phyloP scores from a whole-genome alignment of 805 yeast genomes.

The Schwanniomyces occidentalis region DNA sequence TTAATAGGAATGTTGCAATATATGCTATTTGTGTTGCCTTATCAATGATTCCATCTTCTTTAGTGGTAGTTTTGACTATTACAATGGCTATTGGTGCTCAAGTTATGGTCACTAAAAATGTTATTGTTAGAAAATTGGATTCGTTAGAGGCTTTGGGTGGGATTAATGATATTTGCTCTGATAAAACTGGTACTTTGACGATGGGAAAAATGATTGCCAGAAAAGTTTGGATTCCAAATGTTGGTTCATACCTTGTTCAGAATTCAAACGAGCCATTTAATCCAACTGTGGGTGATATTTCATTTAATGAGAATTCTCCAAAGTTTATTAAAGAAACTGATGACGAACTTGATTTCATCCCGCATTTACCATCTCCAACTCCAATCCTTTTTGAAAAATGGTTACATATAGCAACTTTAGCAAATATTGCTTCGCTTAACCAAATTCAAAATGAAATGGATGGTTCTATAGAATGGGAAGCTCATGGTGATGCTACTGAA shows the following conservation, averaged over 20 bases:
- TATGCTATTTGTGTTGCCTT: conserved; percentile 43
- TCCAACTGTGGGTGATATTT: conserved; percentile 43
- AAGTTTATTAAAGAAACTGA: conserved; percentile 26
- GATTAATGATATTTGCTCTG: conserved; percentile 40
- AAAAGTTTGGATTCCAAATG: conserved; percentile 36
- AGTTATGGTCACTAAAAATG: conserved; percentile 36
- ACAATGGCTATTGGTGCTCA: conserved; percentile 44
- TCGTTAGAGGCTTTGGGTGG: conserved; percentile 42
- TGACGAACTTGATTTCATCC: conserved; percentile 41
- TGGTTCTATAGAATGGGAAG: conserved; percentile 37
- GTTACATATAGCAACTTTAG: conserved; percentile 37
- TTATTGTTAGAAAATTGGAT: conserved; percentile 38
- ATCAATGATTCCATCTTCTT: conserved; percentile 41
- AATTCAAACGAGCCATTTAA: conserved; percentile 35
- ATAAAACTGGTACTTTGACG: conserved; percentile 43
- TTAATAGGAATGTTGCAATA: conserved; percentile 36
- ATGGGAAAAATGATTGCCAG: conserved; percentile 40
- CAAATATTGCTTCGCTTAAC: conserved; percentile 42
- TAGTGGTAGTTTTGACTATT: conserved; percentile 39
- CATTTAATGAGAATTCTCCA: conserved; percentile 29
- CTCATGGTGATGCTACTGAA: conserved; percentile 83
- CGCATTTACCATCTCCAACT: conserved; percentile 20
- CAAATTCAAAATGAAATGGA: conserved; percentile 27
- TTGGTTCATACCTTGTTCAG: conserved; percentile 33
- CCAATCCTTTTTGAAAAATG: conserved; percentile 22